Conservation (phyloP, 2,329 filamentous ascomycete genomes). For the Aquanectria penicillioides region DNA sequence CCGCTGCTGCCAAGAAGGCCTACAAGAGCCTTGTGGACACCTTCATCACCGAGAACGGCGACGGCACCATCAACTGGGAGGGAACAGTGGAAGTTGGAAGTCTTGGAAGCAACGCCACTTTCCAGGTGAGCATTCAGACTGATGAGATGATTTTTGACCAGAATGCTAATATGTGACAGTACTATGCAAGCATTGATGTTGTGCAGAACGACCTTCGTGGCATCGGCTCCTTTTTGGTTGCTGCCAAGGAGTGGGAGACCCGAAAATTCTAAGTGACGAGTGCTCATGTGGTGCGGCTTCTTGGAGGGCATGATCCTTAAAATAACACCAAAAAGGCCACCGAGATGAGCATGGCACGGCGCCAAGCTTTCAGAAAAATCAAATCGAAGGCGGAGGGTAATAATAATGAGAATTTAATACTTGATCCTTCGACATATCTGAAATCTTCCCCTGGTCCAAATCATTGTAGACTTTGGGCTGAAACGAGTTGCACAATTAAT, state of each 20-base stretch:
- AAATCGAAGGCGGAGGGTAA: no score
- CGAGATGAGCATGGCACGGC: no score
- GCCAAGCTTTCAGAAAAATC: no score
- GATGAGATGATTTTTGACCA: rapidly evolving
- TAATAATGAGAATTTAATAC: no score
- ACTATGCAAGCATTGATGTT: conserved; percentile 40
- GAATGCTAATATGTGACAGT: conserved; percentile 26
- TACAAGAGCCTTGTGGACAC: conserved; percentile 51
- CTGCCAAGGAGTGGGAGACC: conserved; percentile 42
- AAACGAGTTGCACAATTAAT: no score
- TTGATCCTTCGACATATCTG: no score
- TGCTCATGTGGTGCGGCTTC: no score
- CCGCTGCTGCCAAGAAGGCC: conserved; percentile 35
- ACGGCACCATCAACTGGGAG: conserved; percentile 60
- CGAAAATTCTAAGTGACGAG: conserved; percentile 3
- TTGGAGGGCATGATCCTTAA: no score
- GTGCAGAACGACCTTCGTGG: conserved; percentile 43
- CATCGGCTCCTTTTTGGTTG: conserved; percentile 43
- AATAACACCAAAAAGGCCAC: no score
- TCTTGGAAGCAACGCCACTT: conserved; percentile 58
- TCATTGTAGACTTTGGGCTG: no score
- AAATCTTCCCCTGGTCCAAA: no score
- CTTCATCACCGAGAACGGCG: conserved; percentile 57
- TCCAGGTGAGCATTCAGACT: conserved; percentile 52
- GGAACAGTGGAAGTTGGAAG: conserved; percentile 64